A percentile compares a stretch with the other conserved stretches of the same genome.
Conservation (phyloP, 768 basidiomycete species). For the Chlorophyllum brunneum region DNA sequence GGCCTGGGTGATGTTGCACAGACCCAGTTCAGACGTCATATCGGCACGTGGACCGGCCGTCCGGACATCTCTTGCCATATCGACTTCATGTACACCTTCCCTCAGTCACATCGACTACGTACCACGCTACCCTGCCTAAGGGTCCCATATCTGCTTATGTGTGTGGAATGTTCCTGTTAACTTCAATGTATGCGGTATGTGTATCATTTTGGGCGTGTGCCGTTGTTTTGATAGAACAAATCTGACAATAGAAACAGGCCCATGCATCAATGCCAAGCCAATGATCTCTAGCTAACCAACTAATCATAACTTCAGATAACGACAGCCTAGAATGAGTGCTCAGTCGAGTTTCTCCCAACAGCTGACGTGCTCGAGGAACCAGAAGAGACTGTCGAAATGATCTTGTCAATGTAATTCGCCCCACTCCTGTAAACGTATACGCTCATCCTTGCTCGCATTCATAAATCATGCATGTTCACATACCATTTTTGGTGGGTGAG, state of each 20-base stretch:
- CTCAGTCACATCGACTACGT: not conserved
- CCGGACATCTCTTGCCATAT: not conserved
- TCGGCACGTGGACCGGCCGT: slow-evolving; percentile 8
- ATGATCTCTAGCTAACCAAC: not conserved
- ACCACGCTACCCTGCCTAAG: not conserved
- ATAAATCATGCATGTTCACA: slow-evolving; percentile 17
- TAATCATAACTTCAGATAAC: not conserved
- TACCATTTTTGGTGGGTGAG: slow-evolving; percentile 94
- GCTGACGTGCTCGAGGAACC: slow-evolving; percentile 87
- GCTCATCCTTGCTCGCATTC: slow-evolving; percentile 1
- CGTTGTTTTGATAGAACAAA: not conserved
- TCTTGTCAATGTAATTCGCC: slow-evolving; percentile 86
- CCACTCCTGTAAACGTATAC: slow-evolving; percentile 59
- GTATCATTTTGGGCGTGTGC: too few relatives aligned
- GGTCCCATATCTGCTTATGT: slow-evolving; percentile 2
- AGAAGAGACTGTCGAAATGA: slow-evolving; percentile 78
- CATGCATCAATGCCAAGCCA: not conserved
- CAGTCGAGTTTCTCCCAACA: slow-evolving; percentile 84
- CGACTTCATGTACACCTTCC: too few relatives aligned
- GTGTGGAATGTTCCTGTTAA: too few relatives aligned
- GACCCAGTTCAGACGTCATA: slow-evolving; percentile 3
- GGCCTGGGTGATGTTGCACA: not conserved
- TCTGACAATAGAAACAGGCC: not conserved
- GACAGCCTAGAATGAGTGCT: slow-evolving; percentile 63
- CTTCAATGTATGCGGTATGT: too few relatives aligned